Evolutionary conservation across 352 stramenopile genomes (phyloP).

Genomic region (Globisporangium spiculum): DNA sequence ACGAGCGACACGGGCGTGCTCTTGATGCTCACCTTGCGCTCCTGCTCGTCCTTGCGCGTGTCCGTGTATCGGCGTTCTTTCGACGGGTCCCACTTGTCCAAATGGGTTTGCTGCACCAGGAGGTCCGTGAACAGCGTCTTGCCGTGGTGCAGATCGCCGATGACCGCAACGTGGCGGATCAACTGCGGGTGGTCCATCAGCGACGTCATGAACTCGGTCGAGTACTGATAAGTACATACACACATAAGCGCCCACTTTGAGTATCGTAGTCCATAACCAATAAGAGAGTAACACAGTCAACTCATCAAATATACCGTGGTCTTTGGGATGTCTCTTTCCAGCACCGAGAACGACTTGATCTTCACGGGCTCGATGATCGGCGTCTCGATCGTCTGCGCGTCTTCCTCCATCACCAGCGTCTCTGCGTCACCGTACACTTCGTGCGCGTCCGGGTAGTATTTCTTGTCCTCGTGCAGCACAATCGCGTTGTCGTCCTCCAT

Average conservation of each 20-base stretch:
- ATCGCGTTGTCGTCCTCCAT: constrained; percentile 90
- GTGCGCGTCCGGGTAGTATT: constrained; percentile 98
- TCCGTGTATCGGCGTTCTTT: constrained; percentile 93
- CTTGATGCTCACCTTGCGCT: constrained; percentile 96
- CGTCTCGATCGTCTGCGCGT: constrained; percentile 98
- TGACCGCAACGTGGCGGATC: constrained; percentile 94
- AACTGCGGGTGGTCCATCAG: constrained; percentile 89
- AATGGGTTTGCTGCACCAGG: constrained; percentile 89
- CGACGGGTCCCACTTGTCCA: constrained; percentile 73
- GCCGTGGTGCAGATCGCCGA: constrained; percentile 96
- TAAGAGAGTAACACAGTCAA: not conserved
- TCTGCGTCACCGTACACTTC: constrained; percentile 97
- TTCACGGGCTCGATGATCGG: constrained; percentile 97
- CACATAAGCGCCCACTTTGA: not conserved
- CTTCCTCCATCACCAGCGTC: constrained; percentile 98
- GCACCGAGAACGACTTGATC: constrained; percentile 91
- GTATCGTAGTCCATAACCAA: not conserved
- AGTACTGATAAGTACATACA: constrained; percentile 51
- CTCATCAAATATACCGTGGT: constrained; percentile 39
- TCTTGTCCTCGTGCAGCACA: constrained; percentile 99
- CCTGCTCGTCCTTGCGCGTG: constrained; percentile 95
- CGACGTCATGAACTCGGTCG: constrained; percentile 83
- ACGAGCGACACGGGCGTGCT: constrained; percentile 95
- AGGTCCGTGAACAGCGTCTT: constrained; percentile 93
- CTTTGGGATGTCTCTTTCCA: constrained; percentile 78